Percentiles rank a stretch among this genome's conserved stretches.
Conservation (phyloP, 1,139 yeast genomes). For the Groenewaldozyma sp. region DNA sequence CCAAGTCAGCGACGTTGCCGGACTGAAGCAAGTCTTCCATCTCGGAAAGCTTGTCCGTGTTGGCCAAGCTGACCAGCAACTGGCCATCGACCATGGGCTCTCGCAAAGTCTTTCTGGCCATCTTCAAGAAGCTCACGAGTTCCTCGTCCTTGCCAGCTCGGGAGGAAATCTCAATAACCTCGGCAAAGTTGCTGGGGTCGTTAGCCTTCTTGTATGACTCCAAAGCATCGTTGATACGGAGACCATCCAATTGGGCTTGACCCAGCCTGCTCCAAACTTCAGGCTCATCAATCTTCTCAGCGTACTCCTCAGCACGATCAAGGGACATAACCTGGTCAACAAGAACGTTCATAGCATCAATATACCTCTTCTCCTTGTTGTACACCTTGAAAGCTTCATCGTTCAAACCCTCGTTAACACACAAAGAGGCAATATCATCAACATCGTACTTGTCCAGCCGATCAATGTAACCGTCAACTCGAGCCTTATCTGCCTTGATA, state of each 20-base stretch:
- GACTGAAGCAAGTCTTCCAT: slow-evolving; percentile 79
- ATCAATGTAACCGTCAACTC: slow-evolving; percentile 77
- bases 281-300: slow-evolving; percentile 77
- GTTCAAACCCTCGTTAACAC: slow-evolving; percentile 76
- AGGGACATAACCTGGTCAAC: slow-evolving; percentile 90
- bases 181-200: slow-evolving; percentile 83
- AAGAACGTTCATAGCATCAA: slow-evolving; percentile 79
- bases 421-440: slow-evolving; percentile 84
- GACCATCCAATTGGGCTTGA: slow-evolving; percentile 90
- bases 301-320: slow-evolving; percentile 91
- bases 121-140: slow-evolving; percentile 70
- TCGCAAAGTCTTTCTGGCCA: slow-evolving; percentile 91
- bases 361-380: slow-evolving; percentile 69
- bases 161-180: slow-evolving; percentile 90
- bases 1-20: slow-evolving; percentile 88
- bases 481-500: slow-evolving; percentile 84
- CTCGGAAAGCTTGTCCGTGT: slow-evolving; percentile 63
- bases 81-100: slow-evolving; percentile 94
- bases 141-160: slow-evolving; percentile 96
- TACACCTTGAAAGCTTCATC: slow-evolving; percentile 96
- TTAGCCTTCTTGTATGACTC: slow-evolving; percentile 75
- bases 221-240: slow-evolving; percentile 86
- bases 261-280: slow-evolving; percentile 95
- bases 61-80: slow-evolving; percentile 77
- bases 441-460: slow-evolving; percentile 88